A percentile compares a stretch with the other conserved stretches of the same genome.
Evolutionary conservation across 768 basidiomycete genomes (phyloP).

Genomic region (Trametes cubensis): DNA sequence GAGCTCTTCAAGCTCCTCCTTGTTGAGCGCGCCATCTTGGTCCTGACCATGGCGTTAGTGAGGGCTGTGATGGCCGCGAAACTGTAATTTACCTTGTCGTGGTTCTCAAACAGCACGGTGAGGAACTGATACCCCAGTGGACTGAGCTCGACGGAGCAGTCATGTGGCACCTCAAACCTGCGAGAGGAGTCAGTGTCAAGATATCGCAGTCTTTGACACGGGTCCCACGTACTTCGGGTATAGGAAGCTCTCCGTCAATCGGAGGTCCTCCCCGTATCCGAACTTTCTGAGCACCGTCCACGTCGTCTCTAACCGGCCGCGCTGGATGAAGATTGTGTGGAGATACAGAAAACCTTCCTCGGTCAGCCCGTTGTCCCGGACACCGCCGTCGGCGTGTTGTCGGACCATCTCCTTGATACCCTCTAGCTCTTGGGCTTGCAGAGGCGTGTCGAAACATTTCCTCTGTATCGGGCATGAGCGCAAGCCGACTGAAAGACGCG

Average conservation of each 20-base stretch:
- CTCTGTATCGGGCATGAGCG: conserved; percentile 48
- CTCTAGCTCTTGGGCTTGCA: conserved; percentile 91
- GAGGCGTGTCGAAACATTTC: conserved; percentile 92
- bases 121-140: conserved; percentile 95
- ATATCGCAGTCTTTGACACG: background rate
- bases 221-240: conserved; percentile 77
- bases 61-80: background rate
- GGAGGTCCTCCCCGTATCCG: conserved; percentile 94
- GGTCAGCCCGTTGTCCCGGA: conserved; percentile 81
- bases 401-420: conserved; percentile 94
- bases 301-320: conserved; percentile 93
- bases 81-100: conserved; percentile 73
- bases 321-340: conserved; percentile 96
- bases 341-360: conserved; percentile 93
- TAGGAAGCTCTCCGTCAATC: conserved; percentile 85
- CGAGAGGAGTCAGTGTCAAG: conserved; percentile 20
- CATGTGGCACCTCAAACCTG: conserved; percentile 82
- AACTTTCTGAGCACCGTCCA: conserved; percentile 96
- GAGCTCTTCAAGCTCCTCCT: conserved; percentile 79
- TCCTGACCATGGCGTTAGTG: conserved; percentile 53
- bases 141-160: conserved; percentile 94
- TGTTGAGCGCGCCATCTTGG: conserved; percentile 90
- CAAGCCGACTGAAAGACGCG: background rate
- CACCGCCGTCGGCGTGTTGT: conserved; percentile 73
- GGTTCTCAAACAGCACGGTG: conserved; percentile 93